Evolutionary conservation across 2,329 filamentous ascomycete species (phyloP), one percentile per base, ranked within the genome.

Genomic region (Apiospora saccharicola): DNA sequence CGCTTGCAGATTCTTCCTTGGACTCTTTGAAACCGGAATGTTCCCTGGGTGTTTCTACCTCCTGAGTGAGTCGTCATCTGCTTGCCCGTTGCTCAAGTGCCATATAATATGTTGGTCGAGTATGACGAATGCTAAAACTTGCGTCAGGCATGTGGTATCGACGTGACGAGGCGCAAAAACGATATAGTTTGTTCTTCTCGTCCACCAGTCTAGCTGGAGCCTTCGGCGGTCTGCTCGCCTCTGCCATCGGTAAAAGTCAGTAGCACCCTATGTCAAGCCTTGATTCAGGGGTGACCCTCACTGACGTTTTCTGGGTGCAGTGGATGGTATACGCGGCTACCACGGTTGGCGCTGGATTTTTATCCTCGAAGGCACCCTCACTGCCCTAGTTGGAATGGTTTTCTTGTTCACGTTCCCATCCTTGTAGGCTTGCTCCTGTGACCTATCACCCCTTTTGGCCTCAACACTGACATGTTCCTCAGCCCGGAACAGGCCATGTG

Each of bases 121-220:
- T 22, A 4, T 37, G 19, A 19, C 26, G 24, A 26, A 19, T 26
- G 24, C 61, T 68, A 51, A 61, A n/a, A 47, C 19, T 30, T 41
- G n/a, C 37, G 43, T 16, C 68, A 84, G 85, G 93, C 72, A 96
- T 96, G 91, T 97, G 93, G 95, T 99, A 98, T 78, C 91, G 92
- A 73, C 90, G 96, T 73, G 86, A 87, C 64, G 96, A 98, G 83
- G 94, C 95, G 2, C 96, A 98, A 83, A 94, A 94, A 78, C 91
- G 96, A 43, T 98, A 95, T 83, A 93, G 92, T 22, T 95, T 98
- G 86, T 98, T 98, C 87, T 98, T 98, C 86, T 91, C 90, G 78
- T 94, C 89, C 41, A 95, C 93, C 0, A 93, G 92, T 0, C 85
- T 96, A 4, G 93, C 93, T 0, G 93, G 93, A 44, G 93, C 94